Evolutionary conservation across 768 basidiomycete genomes (phyloP).

Genomic region (Boletus reticulatus): DNA sequence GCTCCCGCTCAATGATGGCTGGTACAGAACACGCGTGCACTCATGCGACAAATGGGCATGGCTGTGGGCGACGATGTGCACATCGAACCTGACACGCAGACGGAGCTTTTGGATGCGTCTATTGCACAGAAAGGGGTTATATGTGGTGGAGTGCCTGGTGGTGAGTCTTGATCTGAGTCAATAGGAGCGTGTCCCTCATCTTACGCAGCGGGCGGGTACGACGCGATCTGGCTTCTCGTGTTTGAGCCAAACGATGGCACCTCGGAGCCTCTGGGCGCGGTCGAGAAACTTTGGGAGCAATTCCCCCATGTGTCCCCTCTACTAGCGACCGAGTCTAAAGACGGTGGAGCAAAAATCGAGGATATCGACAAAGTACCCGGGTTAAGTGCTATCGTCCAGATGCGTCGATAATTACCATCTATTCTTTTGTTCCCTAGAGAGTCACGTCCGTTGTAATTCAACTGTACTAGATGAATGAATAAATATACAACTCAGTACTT

Average conservation of each 20-base stretch:
- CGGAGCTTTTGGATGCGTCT: conserved; percentile 75
- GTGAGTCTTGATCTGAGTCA: conserved; percentile 42
- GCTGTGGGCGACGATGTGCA: conserved; percentile 61
- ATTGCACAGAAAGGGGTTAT: conserved; percentile 78
- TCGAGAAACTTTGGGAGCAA: conserved; percentile 67
- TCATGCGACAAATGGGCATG: conserved; percentile 85
- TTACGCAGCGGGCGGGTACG: conserved; percentile 86
- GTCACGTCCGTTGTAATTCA: conserved; percentile 3
- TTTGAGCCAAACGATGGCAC: conserved; percentile 53
- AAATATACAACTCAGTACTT: conserved; percentile 4
- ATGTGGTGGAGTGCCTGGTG: conserved; percentile 95
- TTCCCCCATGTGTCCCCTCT: conserved; percentile 70
- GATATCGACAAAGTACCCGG: conserved; percentile 54
- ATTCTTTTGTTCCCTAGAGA: conserved; percentile 4
- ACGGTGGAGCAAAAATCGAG: conserved; percentile 66
- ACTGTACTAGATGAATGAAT: conserved; percentile 20
- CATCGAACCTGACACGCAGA: conserved; percentile 91
- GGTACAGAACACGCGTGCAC: conserved; percentile 63
- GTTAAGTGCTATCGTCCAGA: conserved; percentile 40
- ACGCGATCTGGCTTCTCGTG: conserved; percentile 93
- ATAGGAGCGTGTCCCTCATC: neutral
- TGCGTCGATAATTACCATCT: conserved; percentile 13
- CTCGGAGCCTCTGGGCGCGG: conserved; percentile 52
- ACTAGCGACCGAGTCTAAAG: conserved; percentile 65
- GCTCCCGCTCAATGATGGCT: neutral